Percentiles rank a stretch among this genome's conserved stretches.
phyloP scores from a whole-genome alignment of 2,329 filamentous ascomycete species.

The Pseudocercospora fijiensis region DNA sequence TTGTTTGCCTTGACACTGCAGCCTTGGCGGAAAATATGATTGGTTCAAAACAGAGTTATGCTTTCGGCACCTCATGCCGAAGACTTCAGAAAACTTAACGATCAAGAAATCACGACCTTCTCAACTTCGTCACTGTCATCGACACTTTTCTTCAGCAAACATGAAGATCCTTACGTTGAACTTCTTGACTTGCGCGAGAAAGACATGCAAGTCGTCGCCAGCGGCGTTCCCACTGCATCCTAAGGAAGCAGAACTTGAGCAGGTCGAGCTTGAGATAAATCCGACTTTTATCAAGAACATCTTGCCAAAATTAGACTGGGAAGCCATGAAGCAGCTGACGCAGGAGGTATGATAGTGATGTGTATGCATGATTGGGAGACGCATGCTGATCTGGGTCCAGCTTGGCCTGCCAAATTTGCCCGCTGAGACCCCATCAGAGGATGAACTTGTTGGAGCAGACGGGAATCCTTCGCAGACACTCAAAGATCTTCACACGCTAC shows the following conservation, averaged over 20 bases:
- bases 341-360: constrained; percentile 61
- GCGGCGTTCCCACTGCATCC: constrained; percentile 88
- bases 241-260: constrained; percentile 84
- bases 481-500: constrained; percentile 73
- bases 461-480: constrained; percentile 67
- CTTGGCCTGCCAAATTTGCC: constrained; percentile 76
- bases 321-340: constrained; percentile 70
- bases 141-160: not conserved
- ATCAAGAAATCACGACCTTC: not conserved
- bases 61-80: not conserved
- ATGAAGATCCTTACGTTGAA: constrained; percentile 98
- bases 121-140: not conserved
- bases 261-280: constrained; percentile 79
- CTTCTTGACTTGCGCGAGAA: constrained; percentile 94
- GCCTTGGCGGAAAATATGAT: not conserved
- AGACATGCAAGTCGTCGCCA: constrained; percentile 81
- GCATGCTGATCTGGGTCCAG: constrained; percentile 46
- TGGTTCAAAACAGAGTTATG: not conserved
- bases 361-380: not conserved
- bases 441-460: constrained; percentile 52
- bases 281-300: constrained; percentile 79
- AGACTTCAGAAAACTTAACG: not conserved
- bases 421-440: constrained; percentile 35
- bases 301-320: constrained; percentile 84
- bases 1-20: not conserved